Evolutionary conservation across 345 rosid species (phyloP).

Genomic region (Eucalyptus microcorys): DNA sequence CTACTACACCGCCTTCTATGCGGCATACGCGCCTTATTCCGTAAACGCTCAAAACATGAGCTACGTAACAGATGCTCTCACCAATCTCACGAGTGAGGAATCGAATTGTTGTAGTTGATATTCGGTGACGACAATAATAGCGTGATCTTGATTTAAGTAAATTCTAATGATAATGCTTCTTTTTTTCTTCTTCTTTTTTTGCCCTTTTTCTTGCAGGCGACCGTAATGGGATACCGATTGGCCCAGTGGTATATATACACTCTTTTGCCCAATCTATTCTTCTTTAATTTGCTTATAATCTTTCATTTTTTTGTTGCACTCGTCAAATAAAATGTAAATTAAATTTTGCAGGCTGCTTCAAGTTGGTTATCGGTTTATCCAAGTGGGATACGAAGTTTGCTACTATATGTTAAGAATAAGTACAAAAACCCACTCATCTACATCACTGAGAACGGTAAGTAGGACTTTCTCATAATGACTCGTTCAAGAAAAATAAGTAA

Average conservation of each 20-base stretch:
- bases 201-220: background rate
- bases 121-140: background rate
- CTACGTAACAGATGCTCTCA: constrained; percentile 10
- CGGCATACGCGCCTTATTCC: background rate
- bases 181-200: background rate
- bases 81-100: constrained; percentile 1
- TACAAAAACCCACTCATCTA: background rate
- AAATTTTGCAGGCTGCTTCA: constrained; percentile 3
- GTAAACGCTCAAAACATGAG: background rate
- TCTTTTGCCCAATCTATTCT: background rate
- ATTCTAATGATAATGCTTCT: background rate
- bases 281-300: background rate
- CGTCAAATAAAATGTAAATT: background rate
- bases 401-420: background rate
- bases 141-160: background rate
- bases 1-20: constrained; percentile 2
- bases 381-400: background rate
- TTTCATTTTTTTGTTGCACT: background rate
- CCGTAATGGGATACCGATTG: constrained; percentile 8
- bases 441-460: constrained; percentile 2
- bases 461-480: background rate
- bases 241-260: background rate
- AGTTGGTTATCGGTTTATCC: constrained; percentile 1
- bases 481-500: background rate
- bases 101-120: background rate